Evolutionary conservation across 768 basidiomycete species (phyloP), one percentile per base, ranked within the genome.

Genomic region (Tricholoma bakamatsutake): DNA sequence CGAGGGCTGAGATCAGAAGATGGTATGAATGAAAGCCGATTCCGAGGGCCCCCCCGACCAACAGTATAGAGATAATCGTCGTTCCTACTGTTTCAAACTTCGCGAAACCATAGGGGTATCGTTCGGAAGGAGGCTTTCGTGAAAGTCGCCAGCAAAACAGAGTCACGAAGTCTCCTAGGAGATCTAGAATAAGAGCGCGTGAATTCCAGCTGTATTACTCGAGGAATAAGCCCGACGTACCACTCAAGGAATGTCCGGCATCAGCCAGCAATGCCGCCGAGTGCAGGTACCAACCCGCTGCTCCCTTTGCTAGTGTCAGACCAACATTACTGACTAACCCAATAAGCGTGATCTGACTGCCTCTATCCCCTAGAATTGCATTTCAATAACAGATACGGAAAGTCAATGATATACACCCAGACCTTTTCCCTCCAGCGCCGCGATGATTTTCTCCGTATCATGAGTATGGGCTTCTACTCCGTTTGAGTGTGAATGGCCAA

Each of bases 11-110:
- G 27, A 91, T 71, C 43, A 98, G 82, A 33, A 95, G 83, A 68
- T 87, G 78, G 62, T 90, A 93, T 2, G 93, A 94, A 74, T 98
- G 95, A 61, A 95, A 80, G 9, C 93, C 93, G 52, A 94, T 88
- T 53, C 88, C 90, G 15, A 89, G 75, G 2, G 89, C 88, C 54
- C 90, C 91, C 4, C 85, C 86, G 54, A 93, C 83, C 57, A 99
- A 81, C 31, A 98, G 80, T 49, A 97, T 72, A 1, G 93, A 90
- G 47, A 97, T 87, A 35, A 88, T 83, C 2, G 90, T 83, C n/a
- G 95, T 96, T 47, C 96, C 96, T 21, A 98, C 76, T 4, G 93
- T 94, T 71, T 99, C 96, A 61, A 93, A 96, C 71, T 98, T 98
- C 60, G 88, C 88, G 63, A 91, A 89, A 13, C 93, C 91, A 59